These are phyloP conservation scores for Penicillium sp. DNA, from an alignment of 2,329 filamentous ascomycete species.

Conservation along the genomic window DNA sequence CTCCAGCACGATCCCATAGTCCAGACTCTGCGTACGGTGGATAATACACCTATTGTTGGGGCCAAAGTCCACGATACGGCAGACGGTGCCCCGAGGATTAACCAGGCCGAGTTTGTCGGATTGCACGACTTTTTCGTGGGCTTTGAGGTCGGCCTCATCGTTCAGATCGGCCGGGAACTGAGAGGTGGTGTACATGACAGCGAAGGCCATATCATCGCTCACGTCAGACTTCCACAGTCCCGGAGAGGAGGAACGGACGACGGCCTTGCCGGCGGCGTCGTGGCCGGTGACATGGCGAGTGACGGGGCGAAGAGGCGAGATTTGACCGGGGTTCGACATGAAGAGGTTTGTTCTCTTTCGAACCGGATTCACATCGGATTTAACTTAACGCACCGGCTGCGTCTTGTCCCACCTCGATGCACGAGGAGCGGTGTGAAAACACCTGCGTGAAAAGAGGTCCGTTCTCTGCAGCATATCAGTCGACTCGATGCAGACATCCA, in stretches of 20 bases:
- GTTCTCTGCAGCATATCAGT: background rate
- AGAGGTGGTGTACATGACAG: slow-evolving; percentile 42
- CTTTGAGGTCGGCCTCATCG: slow-evolving; percentile 34
- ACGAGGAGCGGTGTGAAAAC: background rate
- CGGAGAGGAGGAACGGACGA: slow-evolving; percentile 33
- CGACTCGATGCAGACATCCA: background rate
- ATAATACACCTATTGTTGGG: slow-evolving; percentile 46
- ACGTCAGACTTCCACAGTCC: slow-evolving; percentile 30
- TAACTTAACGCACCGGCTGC: slow-evolving; percentile 13
- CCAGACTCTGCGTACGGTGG: slow-evolving; percentile 55
- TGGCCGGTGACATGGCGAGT: slow-evolving; percentile 42
- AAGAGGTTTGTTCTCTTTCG: background rate
- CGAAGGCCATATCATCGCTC: slow-evolving; percentile 37
- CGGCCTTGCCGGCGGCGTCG: slow-evolving; percentile 35
- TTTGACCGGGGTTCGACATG: slow-evolving; percentile 24
- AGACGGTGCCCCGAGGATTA: slow-evolving; percentile 43
- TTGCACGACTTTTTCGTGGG: slow-evolving; percentile 29
- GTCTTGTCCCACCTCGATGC: background rate
- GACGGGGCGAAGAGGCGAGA: slow-evolving; percentile 27
- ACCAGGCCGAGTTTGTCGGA: slow-evolving; percentile 36
- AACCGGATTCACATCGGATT: background rate
- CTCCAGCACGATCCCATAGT: slow-evolving; percentile 57
- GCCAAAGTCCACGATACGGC: slow-evolving; percentile 50
- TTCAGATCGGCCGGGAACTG: slow-evolving; percentile 37
- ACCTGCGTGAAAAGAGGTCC: background rate